Evolutionary conservation across 108 stramenopile species (phyloP).

Genomic region (Cyclostephanos invisitatus): DNA sequence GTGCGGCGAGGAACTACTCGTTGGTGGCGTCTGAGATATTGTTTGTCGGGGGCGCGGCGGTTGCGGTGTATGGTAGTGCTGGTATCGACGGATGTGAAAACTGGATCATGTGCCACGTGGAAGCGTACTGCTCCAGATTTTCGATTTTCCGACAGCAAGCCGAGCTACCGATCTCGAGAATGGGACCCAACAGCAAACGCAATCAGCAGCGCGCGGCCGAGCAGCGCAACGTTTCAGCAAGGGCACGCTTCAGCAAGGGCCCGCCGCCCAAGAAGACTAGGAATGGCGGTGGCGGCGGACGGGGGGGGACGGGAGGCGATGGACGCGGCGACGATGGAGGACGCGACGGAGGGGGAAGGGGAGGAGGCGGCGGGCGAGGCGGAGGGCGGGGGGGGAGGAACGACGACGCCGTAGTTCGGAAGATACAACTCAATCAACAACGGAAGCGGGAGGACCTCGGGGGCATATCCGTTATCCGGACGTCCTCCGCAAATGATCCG

Average conservation of each 20-base stretch:
- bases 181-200: conserved; percentile 55
- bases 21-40: no score
- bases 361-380: conserved; percentile 31
- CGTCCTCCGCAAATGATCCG: not conserved
- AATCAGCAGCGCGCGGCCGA: conserved; percentile 64
- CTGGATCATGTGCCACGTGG: no score
- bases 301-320: conserved; percentile 26
- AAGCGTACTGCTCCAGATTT: no score
- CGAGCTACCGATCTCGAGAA: no score
- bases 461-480: conserved; percentile 25
- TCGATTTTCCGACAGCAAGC: no score
- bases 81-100: no score
- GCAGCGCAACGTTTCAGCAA: conserved; percentile 53
- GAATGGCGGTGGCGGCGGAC: conserved; percentile 29
- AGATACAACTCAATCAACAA: conserved; percentile 41
- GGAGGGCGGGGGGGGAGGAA: conserved; percentile 26
- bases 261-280: conserved; percentile 50
- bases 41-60: no score
- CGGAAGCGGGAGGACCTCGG: conserved; percentile 26
- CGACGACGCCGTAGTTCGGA: conserved; percentile 54
- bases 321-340: conserved; percentile 5
- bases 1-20: no score
- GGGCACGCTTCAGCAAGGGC: conserved; percentile 66
- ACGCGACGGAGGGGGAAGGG: conserved; percentile 12
- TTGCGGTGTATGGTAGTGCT: no score